Evolutionary conservation across 345 rosid species (phyloP).

Genomic region (Noccaea bulbosa): DNA sequence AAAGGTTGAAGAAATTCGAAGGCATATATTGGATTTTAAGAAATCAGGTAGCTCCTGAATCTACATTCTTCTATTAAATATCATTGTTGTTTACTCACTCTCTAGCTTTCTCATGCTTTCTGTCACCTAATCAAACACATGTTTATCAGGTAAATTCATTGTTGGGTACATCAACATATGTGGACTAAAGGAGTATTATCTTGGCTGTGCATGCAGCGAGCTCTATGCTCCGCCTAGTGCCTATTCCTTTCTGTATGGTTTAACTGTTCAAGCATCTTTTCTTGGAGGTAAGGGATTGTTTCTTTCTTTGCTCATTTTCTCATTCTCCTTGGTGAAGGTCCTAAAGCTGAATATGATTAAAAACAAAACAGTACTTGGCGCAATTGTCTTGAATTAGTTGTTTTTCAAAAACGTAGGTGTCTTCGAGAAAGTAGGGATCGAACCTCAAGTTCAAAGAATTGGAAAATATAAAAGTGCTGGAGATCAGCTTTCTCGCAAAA

Average conservation of each 20-base stretch:
- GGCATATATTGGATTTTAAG: conserved; percentile 84
- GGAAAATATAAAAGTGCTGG: conserved; percentile 98
- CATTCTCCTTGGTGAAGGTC: neutral
- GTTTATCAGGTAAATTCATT: conserved; percentile 73
- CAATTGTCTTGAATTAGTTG: conserved; percentile 11
- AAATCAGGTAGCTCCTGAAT: conserved; percentile 67
- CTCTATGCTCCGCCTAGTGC: conserved; percentile 95
- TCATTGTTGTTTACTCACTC: neutral
- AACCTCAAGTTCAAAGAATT: conserved; percentile 89
- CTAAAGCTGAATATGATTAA: conserved; percentile 13
- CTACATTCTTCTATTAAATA: conserved; percentile 5
- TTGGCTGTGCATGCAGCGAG: conserved; percentile 87
- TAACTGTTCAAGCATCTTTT: conserved; percentile 89
- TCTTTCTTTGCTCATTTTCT: conserved; percentile 19
- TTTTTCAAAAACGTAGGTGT: conserved; percentile 58
- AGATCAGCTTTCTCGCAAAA: conserved; percentile 81
- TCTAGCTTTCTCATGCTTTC: neutral
- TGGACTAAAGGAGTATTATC: conserved; percentile 86
- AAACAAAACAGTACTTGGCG: neutral
- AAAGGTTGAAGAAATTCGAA: conserved; percentile 87
- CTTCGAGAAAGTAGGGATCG: conserved; percentile 85
- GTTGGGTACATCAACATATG: conserved; percentile 75
- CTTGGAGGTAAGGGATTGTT: conserved; percentile 64
- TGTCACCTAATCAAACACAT: conserved; percentile 25
- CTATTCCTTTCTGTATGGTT: conserved; percentile 83